Evolutionary conservation across 352 stramenopile species (phyloP).

Genomic region (Globisporangium viniferum): DNA sequence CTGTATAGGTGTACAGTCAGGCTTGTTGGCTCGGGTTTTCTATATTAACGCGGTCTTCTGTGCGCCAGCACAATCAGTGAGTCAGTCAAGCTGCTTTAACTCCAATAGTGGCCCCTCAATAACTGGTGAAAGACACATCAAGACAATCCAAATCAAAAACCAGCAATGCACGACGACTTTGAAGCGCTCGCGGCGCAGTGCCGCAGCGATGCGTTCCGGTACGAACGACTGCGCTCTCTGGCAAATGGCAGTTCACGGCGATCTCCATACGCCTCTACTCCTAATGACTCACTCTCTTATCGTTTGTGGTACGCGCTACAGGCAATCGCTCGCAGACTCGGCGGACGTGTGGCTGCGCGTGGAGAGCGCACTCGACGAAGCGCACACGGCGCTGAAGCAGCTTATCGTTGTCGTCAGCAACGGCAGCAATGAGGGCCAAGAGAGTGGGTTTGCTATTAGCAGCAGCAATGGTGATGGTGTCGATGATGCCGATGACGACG

Average conservation of each 20-base stretch:
- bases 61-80: background rate
- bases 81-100: background rate
- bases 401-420: conserved; percentile 15
- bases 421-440: conserved; percentile 1
- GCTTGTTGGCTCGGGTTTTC: background rate
- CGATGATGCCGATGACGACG: conserved; percentile 11
- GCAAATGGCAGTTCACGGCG: background rate
- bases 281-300: background rate
- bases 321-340: conserved; percentile 17
- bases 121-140: background rate
- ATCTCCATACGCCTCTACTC: background rate
- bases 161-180: conserved; percentile 36
- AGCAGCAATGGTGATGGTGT: background rate
- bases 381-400: conserved; percentile 12
- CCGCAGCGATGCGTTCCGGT: conserved; percentile 49
- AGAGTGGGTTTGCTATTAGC: background rate
- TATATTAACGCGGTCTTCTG: background rate
- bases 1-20: no score
- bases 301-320: conserved; percentile 1
- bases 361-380: conserved; percentile 14
- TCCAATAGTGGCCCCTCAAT: background rate
- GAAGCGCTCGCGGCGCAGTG: conserved; percentile 54
- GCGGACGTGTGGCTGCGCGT: conserved; percentile 22
- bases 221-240: conserved; percentile 5
- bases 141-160: background rate